These are phyloP conservation scores for Diaporthe citriasiana DNA, from an alignment of 2,329 filamentous ascomycete genomes.

Conservation along the genomic window DNA sequence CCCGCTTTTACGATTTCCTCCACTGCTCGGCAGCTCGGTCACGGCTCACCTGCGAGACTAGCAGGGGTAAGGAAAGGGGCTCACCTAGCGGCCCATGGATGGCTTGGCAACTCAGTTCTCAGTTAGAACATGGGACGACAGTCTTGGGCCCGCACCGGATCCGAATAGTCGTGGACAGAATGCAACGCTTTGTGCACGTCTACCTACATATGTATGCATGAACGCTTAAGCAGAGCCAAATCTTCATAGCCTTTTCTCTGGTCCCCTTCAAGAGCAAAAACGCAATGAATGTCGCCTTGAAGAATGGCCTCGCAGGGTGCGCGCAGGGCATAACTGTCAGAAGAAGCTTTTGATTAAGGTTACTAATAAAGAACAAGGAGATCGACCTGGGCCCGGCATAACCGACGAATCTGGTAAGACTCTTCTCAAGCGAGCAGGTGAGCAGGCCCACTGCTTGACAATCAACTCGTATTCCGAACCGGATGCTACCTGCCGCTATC, in stretches of 20 bases:
- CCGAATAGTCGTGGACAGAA: neutral
- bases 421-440: slow-evolving; percentile 21
- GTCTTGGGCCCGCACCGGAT: neutral
- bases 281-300: neutral
- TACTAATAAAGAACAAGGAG: slow-evolving; percentile 10
- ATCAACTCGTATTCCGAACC: slow-evolving; percentile 25
- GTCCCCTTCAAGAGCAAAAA: neutral
- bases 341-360: slow-evolving; percentile 28
- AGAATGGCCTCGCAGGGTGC: neutral
- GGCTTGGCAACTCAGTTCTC: slow-evolving; percentile 17
- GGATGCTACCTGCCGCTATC: slow-evolving; percentile 22
- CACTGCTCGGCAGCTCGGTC: neutral
- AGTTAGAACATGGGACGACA: slow-evolving; percentile 6
- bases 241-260: too few species aligned
- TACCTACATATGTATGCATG: neutral
- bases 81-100: slow-evolving; percentile 2
- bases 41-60: slow-evolving; percentile 7
- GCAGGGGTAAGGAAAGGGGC: slow-evolving; percentile 23
- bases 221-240: neutral
- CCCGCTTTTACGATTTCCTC: slow-evolving; percentile 11
- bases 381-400: slow-evolving; percentile 27
- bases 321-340: slow-evolving; percentile 14
- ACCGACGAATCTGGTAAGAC: slow-evolving; percentile 24
- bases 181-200: neutral
- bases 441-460: slow-evolving; percentile 28